Base-by-base conservation (phyloP, 2,329 filamentous ascomycete genomes). In the Zymoseptoria passerinii region DNA sequence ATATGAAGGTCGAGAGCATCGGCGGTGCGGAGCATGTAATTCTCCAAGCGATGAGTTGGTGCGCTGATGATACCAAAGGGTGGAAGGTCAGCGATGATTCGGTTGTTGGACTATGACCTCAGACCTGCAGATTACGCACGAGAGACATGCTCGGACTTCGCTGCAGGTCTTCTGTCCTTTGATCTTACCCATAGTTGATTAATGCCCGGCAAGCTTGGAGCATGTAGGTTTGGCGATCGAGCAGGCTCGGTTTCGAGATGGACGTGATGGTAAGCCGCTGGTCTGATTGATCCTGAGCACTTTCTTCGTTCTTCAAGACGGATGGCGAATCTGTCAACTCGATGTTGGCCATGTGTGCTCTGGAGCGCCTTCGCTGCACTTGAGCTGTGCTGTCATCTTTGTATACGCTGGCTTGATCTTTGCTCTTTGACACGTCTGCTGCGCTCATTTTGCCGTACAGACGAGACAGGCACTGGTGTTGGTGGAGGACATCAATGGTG, bases 1-100 rank as follows among this genome's bases (percentile, higher is more conserved):
- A 87, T 87, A 64, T 95, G 88, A n/a, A 96, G 91, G 71, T 91
- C 89, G 44, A 96, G 81, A 1, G 94, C 88, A 19, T 88, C 83
- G 1, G 91, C 86, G 4, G 89, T 90, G 88, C 92, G 94, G 61
- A 82, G 86, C 82, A 96, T 85, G 71, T 95, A 95, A 70, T 95
- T 88, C 73, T 96, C 92, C 18, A 96, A 78, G 9, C 92, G 86
- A 75, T 96, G 92, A 0, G 91, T 95, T 1, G 92, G 92, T 0
- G 92, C 92, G 13, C 92, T 16, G 23, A 23, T 23, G 23, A 23
- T 23, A 23, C 4, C 4, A 23, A 23, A 23, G 23, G 23, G 2
- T 4, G 23, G 23, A 23, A 23, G 23, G 23, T 23, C 23, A 23
- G 23, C 23, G 23, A 23, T 23, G 4, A 23, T 23, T 23, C 23